Percentiles rank a stretch among this genome's conserved stretches.
Conservation (phyloP, 768 basidiomycete genomes). For the Macrolepiota fuliginosa region DNA sequence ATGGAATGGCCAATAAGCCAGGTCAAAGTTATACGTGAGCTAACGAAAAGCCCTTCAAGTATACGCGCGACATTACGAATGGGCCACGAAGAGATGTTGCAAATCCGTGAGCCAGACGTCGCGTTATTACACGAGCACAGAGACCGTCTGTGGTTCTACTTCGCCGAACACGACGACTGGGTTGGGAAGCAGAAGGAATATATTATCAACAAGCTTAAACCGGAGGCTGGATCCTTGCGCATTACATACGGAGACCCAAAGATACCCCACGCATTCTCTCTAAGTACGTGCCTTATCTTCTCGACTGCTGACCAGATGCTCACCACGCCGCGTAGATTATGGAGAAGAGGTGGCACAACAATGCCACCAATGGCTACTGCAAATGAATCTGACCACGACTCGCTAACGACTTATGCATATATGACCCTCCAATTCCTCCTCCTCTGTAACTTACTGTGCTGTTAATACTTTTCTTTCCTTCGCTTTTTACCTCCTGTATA, state of each 20-base stretch:
- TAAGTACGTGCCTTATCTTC: conserved; percentile 44
- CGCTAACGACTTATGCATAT: neutral
- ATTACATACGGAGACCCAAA: conserved; percentile 43
- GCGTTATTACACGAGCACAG: conserved; percentile 38
- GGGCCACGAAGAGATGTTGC: conserved; percentile 68
- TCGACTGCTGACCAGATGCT: neutral
- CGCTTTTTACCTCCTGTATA: neutral
- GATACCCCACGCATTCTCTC: conserved; percentile 73
- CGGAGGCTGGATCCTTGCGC: conserved; percentile 27
- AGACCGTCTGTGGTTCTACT: conserved; percentile 47
- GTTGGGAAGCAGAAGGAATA: conserved; percentile 53
- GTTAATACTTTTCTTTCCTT: neutral
- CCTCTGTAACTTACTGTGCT: neutral
- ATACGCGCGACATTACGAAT: conserved; percentile 56
- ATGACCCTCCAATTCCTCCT: neutral
- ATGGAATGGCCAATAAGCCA: conserved; percentile 48
- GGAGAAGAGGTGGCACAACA: conserved; percentile 45
- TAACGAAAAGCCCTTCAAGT: conserved; percentile 49
- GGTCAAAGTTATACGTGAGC: conserved; percentile 40
- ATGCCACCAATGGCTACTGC: conserved; percentile 44
- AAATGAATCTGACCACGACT: neutral
- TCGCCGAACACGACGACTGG: conserved; percentile 66
- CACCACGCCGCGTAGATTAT: conserved; percentile 40
- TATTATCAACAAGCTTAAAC: conserved; percentile 40
- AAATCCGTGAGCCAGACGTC: conserved; percentile 52